Conservation (phyloP, 2,329 filamentous ascomycete species). For the Colletotrichum viniferum region DNA sequence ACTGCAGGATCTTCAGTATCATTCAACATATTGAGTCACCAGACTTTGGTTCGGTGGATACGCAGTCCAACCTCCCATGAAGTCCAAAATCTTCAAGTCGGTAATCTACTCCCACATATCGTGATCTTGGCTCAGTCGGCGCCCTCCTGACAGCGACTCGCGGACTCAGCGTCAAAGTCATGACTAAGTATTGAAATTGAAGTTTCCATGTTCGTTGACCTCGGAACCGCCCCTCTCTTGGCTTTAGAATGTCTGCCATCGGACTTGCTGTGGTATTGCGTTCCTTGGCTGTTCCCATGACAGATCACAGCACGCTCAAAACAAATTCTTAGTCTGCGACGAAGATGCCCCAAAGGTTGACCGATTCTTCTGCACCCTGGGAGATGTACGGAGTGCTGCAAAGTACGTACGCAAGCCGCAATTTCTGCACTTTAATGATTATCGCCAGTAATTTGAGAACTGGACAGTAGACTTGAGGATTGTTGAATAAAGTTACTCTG, state of each 20-base stretch:
- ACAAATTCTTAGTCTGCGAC: background rate
- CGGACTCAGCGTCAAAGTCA: background rate
- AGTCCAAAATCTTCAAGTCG: background rate
- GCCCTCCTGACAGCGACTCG: background rate
- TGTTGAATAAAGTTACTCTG: background rate
- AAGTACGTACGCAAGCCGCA: background rate
- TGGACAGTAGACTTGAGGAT: background rate
- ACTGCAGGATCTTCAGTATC: background rate
- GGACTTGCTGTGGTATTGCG: background rate
- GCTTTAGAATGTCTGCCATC: background rate
- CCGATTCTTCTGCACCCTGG: background rate
- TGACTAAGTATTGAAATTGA: background rate
- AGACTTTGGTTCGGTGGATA: background rate
- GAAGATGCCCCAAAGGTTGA: background rate
- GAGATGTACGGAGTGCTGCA: background rate
- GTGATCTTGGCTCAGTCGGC: background rate
- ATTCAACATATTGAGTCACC: background rate
- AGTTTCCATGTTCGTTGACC: background rate
- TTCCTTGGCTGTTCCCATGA: background rate
- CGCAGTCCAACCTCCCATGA: background rate
- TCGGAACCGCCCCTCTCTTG: background rate
- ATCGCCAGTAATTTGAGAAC: background rate
- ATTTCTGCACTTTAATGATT: background rate
- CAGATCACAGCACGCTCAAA: background rate
- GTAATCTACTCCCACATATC: background rate